Base-by-base conservation (phyloP, 164 flowering plant genomes). In the Aristolochia fimbriata region DNA sequence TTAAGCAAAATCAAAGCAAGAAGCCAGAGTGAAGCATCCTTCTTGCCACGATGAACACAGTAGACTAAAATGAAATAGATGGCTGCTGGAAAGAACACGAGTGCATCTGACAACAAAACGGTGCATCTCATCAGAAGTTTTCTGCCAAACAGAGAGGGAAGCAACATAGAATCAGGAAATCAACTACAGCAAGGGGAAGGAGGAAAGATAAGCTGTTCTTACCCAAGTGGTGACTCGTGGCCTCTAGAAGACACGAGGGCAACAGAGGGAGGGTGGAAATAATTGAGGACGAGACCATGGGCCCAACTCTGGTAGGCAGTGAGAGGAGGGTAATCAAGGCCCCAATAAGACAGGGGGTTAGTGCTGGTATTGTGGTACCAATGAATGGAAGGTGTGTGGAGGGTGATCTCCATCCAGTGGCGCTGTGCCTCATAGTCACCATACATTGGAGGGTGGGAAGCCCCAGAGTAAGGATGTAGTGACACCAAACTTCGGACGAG, bases 361-460 rank as follows among this genome's bases (percentile, higher is more conserved):
- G n/a, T 45, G 7, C 86, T 76, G 68, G 79, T 71, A 58, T 92
- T 92, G 1, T 53, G 67, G 58, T 92, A 92, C 96, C 98, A 92
- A 9, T 84, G 83, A 21, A 43, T 66, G 8, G 67, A 68, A 0
- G 94, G 91, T 31, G 83, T 80, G 66, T 83, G 81, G 48, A 78
- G 55, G 9, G 98, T 86, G 69, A 92, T 82, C 76, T 92, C 98
- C 98, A 92, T 92, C 98, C 98, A 92, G 71, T 89, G 98, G 66
- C 97, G 78, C 62, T 92, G 98, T 0, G 98, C 98, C 66, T 92
- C 97, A 65, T 64, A 92, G 61, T 92, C 98, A 1, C 98, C 98
- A 57, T 70, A 92, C 71, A 80, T 92, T 16, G 97, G 98, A 45
- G 96, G 87, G 58, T 62, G 67, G n/a, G 78, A 81, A 31, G 89